phyloP scores from a whole-genome alignment of 768 basidiomycete genomes.

The Suillus spraguei region DNA sequence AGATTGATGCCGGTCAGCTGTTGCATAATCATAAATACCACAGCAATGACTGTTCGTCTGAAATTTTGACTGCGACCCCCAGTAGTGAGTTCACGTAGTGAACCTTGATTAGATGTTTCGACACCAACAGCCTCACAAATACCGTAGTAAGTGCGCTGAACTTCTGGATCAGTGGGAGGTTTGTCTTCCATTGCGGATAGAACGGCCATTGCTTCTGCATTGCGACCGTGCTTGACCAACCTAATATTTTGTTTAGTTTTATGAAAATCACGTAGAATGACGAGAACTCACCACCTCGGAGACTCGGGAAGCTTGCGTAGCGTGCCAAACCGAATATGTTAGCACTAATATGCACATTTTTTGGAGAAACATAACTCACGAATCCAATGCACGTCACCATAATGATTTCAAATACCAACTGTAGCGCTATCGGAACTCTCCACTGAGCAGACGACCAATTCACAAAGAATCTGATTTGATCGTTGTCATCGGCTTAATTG shows the following conservation, averaged over 20 bases:
- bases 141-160: conserved; percentile 39
- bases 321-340: background rate
- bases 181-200: conserved; percentile 43
- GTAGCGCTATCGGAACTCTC: conserved; percentile 45
- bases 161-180: conserved; percentile 32
- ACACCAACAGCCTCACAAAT: conserved; percentile 40
- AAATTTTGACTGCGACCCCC: conserved; percentile 45
- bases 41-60: conserved; percentile 22
- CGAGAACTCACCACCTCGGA: conserved; percentile 30
- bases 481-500: background rate
- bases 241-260: background rate
- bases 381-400: conserved; percentile 39
- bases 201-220: conserved; percentile 43
- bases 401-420: conserved; percentile 41
- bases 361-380: conserved; percentile 20
- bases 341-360: conserved; percentile 3
- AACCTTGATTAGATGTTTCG: conserved; percentile 27
- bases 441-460: conserved; percentile 39
- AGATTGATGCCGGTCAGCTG: conserved; percentile 36
- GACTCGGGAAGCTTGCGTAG: conserved; percentile 36
- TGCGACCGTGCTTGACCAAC: conserved; percentile 30
- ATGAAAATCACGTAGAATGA: background rate
- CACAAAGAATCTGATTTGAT: conserved; percentile 32
- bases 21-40: conserved; percentile 32
- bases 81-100: conserved; percentile 39